Evolutionary conservation across 208 protist species (phyloP), one percentile per base, ranked within the genome.

Genomic region (Wallacemonas sp.): DNA sequence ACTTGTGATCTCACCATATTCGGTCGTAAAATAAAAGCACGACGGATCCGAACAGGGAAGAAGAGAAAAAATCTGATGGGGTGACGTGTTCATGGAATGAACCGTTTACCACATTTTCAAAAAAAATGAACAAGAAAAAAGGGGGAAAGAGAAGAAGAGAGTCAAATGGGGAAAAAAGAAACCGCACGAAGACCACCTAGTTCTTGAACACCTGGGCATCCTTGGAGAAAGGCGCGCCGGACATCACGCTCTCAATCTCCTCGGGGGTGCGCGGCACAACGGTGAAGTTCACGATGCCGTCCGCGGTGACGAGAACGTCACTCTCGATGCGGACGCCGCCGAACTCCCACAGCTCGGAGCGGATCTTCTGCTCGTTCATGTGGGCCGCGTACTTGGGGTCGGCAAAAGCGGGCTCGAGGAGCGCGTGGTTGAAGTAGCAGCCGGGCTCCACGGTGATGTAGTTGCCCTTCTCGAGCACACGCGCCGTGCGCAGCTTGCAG

Each of bases 291-390:
- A 93, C 49, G 10, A 83, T 77, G 25, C 92, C 97, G 33, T 88
- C 75, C 25, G 84, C 82, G 7, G 98, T 99, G 8, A 99, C 89
- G 2, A 99, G 57, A 11, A 99, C 82, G 67, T 99, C 96, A 76
- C 99, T 99, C 79, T 99, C 98, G 57, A 99, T 98, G 33, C 98
- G 87, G 39, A 99, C 96, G 29, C 98, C 98, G 48, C 98, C 98
- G 84, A 99, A 97, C 1, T 76, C 31, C 67, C 77, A 84, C 73
- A 93, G 93, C 33, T 61, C 82, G 42, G 73, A 84, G 3, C 82
- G 72, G 22, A 99, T 65, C 38, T 87, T 87, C 8, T 92, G 77
- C 42, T 86, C 61, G 77, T 98, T 97, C 25, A 99, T 61, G 72
- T 93, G 91, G 38, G 86, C 72, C 20, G 61, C 57, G n/a, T 93